phyloP scores from a whole-genome alignment of 768 basidiomycete species.

The Roridomyces roridus region DNA sequence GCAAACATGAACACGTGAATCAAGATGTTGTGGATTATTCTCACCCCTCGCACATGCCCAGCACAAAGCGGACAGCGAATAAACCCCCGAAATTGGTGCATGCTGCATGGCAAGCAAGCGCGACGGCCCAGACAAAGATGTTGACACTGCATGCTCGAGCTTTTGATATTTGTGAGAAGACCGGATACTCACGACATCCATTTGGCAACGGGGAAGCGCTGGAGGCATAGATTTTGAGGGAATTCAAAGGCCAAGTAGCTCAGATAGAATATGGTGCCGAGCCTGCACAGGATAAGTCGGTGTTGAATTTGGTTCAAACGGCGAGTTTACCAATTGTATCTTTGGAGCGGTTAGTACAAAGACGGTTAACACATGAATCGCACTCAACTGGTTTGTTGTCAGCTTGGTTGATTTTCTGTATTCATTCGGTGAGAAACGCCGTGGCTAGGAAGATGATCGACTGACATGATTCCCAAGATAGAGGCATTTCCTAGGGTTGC shows the following conservation, averaged over 20 bases:
- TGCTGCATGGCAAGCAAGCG: conserved; percentile 66
- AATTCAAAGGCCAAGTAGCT: conserved; percentile 36
- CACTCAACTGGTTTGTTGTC: conserved; percentile 65
- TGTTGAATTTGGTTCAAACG: too few relatives aligned
- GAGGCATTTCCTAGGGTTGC: conserved; percentile 69
- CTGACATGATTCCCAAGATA: conserved; percentile 72
- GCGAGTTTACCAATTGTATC: conserved; percentile 69
- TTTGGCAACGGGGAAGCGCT: conserved; percentile 78
- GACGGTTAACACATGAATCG: neutral
- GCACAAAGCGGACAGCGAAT: conserved; percentile 75
- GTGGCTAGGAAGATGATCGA: neutral
- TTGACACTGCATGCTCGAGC: too few relatives aligned
- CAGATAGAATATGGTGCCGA: neutral
- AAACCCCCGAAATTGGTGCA: conserved; percentile 75
- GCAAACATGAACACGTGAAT: conserved; percentile 1
- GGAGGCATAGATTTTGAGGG: conserved; percentile 66
- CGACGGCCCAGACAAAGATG: conserved; percentile 76
- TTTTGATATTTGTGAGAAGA: too few relatives aligned
- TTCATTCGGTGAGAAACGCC: neutral
- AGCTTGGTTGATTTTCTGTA: conserved; percentile 63
- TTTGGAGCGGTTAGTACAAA: conserved; percentile 35
- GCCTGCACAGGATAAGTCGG: too few relatives aligned
- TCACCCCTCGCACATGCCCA: conserved; percentile 74
- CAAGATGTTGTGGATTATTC: neutral
- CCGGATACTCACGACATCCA: too few relatives aligned